Percentiles rank a stretch among this genome's conserved stretches.
phyloP scores from a whole-genome alignment of 495 filamentous ascomycete species.

The Achaetomiella virescens region DNA sequence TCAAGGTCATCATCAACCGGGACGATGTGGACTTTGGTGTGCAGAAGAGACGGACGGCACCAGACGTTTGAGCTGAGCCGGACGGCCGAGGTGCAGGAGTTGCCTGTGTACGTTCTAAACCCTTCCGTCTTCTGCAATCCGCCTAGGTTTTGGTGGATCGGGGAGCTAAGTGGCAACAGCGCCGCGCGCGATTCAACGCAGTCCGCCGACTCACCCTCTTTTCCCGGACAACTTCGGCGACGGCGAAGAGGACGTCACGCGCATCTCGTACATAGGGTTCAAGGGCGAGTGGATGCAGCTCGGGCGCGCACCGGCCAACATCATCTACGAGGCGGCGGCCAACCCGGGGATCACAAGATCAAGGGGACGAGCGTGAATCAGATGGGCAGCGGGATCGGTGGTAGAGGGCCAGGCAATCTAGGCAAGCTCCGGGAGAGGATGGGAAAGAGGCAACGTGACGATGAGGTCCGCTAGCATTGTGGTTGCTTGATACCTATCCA shows the following conservation, averaged over 20 bases:
- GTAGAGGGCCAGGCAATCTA: constrained; percentile 15
- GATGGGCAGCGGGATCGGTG: constrained; percentile 44
- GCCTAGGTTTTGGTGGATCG: neutral
- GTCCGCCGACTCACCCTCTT: constrained; percentile 73
- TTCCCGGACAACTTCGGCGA: constrained; percentile 67
- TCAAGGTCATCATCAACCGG: constrained; percentile 80
- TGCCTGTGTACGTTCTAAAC: constrained; percentile 52
- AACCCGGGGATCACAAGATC: constrained; percentile 76
- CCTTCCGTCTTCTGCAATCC: neutral
- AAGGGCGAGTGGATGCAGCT: constrained; percentile 86
- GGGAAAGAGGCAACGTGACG: no score
- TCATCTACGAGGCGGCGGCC: constrained; percentile 88
- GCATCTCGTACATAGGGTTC: constrained; percentile 80
- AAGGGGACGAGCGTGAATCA: constrained; percentile 42
- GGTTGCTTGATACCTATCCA: neutral
- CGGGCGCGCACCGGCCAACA: constrained; percentile 73
- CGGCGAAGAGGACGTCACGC: constrained; percentile 68
- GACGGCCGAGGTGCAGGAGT: constrained; percentile 75
- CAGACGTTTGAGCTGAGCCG: constrained; percentile 75
- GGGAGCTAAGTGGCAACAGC: constrained; percentile 22
- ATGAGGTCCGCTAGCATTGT: neutral
- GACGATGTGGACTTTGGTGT: constrained; percentile 78
- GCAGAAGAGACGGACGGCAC: constrained; percentile 60
- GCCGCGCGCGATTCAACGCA: constrained; percentile 77
- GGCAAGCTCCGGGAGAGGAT: neutral